Conservation (phyloP, 2,329 filamentous ascomycete genomes). For the Fusarium coicis region DNA sequence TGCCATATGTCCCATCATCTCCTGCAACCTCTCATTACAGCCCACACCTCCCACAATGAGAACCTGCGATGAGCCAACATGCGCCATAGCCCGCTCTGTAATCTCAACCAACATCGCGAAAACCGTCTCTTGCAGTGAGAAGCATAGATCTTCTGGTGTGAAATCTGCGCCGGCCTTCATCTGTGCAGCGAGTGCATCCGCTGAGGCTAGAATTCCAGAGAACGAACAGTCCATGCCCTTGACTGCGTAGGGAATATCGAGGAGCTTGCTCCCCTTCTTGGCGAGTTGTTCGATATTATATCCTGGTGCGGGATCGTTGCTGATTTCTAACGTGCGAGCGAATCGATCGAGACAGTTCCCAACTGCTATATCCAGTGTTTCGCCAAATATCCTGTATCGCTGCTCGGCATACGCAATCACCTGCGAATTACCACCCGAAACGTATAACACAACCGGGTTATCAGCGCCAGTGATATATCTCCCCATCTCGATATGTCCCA, state of each 20-base stretch:
- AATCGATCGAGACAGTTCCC: conserved; percentile 98
- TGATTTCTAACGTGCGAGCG: conserved; percentile 88
- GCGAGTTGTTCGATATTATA: conserved; percentile 99
- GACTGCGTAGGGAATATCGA: conserved; percentile 94
- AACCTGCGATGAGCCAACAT: conserved; percentile 90
- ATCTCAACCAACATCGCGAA: conserved; percentile 99
- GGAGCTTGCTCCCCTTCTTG: conserved; percentile 74
- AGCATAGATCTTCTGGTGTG: conserved; percentile 88
- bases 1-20: conserved; percentile 99
- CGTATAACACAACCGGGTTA: conserved; percentile 96
- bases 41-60: conserved; percentile 96
- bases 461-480: conserved; percentile 88
- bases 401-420: conserved; percentile 96
- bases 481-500: conserved; percentile 99
- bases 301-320: conserved; percentile 94
- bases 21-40: conserved; percentile 91
- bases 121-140: conserved; percentile 93
- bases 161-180: conserved; percentile 68
- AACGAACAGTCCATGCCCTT: conserved; percentile 99
- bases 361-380: conserved; percentile 96
- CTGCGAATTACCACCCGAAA: conserved; percentile 95
- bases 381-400: conserved; percentile 96
- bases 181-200: conserved; percentile 81
- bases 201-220: conserved; percentile 86
- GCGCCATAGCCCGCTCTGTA: conserved; percentile 97